These are phyloP conservation scores for Sugiyamaella japonica DNA, from an alignment of 1,139 yeast species.

Conservation along the genomic window DNA sequence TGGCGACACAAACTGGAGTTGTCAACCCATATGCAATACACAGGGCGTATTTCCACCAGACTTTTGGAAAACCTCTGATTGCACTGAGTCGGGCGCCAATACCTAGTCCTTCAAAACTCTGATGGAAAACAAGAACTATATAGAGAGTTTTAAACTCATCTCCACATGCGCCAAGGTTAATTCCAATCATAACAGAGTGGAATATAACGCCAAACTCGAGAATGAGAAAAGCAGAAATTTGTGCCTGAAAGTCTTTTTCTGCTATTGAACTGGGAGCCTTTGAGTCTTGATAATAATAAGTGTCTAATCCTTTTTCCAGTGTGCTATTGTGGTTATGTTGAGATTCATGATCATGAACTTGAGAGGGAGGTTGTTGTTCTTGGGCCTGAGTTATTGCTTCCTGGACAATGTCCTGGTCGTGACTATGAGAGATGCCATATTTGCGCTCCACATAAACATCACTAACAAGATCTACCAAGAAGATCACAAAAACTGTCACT, in stretches of 20 bases:
- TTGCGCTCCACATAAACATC: slow-evolving; percentile 31
- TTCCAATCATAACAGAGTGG: slow-evolving; percentile 79
- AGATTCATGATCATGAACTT: slow-evolving; percentile 7
- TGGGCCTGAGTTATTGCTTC: slow-evolving; percentile 44
- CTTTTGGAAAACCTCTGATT: slow-evolving; percentile 48
- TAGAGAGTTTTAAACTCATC: slow-evolving; percentile 66
- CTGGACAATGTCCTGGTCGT: slow-evolving; percentile 75
- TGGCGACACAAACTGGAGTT: slow-evolving; percentile 79
- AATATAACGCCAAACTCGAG: slow-evolving; percentile 77
- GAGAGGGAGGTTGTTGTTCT: slow-evolving; percentile 29
- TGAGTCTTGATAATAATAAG: slow-evolving; percentile 7
- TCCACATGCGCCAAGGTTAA: slow-evolving; percentile 67
- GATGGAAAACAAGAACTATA: slow-evolving; percentile 83
- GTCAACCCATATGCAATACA: slow-evolving; percentile 60
- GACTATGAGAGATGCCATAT: slow-evolving; percentile 27
- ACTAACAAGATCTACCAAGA: slow-evolving; percentile 37
- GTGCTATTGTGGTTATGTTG: slow-evolving; percentile 36
- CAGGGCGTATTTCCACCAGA: slow-evolving; percentile 59
- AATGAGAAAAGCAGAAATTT: slow-evolving; percentile 47
- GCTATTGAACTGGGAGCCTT: slow-evolving; percentile 9
- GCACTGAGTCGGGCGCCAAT: slow-evolving; percentile 79
- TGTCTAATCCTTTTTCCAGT: slow-evolving; percentile 16
- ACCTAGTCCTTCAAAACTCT: slow-evolving; percentile 89
- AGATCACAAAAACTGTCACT: slow-evolving; percentile 43
- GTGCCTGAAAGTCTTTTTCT: slow-evolving; percentile 65